These are phyloP conservation scores for Glaciozyma antarctica DNA, from an alignment of 768 basidiomycete species.

Conservation along the genomic window DNA sequence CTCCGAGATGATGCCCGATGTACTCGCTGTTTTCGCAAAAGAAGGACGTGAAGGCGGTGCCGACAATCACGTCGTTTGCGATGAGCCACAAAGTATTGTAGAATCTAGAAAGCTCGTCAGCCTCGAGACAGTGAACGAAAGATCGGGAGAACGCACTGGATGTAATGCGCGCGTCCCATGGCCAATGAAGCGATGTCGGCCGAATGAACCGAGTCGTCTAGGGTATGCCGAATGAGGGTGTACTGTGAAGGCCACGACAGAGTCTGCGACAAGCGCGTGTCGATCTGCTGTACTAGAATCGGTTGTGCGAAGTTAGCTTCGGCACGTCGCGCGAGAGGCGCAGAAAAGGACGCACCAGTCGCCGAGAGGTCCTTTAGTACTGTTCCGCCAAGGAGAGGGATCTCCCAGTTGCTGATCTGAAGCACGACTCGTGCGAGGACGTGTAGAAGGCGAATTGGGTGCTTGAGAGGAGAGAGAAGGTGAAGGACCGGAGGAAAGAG, in stretches of 20 bases:
- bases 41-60: constrained; percentile 60
- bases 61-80: constrained; percentile 80
- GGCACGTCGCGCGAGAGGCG: neutral
- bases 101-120: constrained; percentile 49
- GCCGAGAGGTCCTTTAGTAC: neutral
- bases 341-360: neutral
- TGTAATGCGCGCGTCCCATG: constrained; percentile 7
- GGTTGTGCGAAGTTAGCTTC: neutral
- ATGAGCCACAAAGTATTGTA: constrained; percentile 88
- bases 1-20: constrained; percentile 44
- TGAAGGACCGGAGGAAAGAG: neutral
- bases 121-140: constrained; percentile 38
- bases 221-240: constrained; percentile 2
- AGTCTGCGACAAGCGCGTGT: constrained; percentile 1
- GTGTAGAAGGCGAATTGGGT: neutral
- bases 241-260: constrained; percentile 3
- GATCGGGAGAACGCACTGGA: neutral
- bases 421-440: neutral
- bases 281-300: constrained; percentile 5
- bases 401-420: neutral
- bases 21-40: constrained; percentile 55
- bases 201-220: neutral
- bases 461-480: neutral
- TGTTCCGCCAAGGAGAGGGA: neutral
- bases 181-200: neutral